These are phyloP conservation scores for Rhizoclosmatium sp. DNA, from an alignment of 192 early-diverging fungal species.

Conservation along the genomic window DNA sequence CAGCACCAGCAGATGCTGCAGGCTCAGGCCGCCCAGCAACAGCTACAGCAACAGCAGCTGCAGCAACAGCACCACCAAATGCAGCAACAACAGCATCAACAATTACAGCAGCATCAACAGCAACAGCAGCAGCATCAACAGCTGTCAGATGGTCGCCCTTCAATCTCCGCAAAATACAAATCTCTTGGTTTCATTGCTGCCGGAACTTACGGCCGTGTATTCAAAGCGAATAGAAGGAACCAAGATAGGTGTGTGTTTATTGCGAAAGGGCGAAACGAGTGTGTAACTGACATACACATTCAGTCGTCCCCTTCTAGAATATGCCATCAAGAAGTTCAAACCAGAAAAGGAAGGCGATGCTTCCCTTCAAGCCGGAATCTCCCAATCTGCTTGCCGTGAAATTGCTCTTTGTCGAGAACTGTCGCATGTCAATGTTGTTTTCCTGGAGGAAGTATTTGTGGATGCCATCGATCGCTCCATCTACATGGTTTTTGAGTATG, in stretches of 20 bases:
- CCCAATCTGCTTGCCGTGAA: conserved; percentile 93
- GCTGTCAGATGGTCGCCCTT: not conserved
- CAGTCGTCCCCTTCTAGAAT: conserved; percentile 59
- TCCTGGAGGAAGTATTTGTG: conserved; percentile 78
- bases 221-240: conserved; percentile 80
- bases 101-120: not conserved
- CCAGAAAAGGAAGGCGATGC: conserved; percentile 92
- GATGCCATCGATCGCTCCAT: conserved; percentile 86
- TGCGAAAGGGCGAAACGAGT: no score
- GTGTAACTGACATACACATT: not conserved
- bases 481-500: conserved; percentile 97
- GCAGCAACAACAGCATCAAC: conserved; percentile 1
- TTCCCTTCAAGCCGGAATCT: conserved; percentile 77
- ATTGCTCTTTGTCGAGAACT: conserved; percentile 93
- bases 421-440: conserved; percentile 86
- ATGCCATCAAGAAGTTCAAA: conserved; percentile 98
- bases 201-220: conserved; percentile 96
- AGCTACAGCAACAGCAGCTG: conserved; percentile 6
- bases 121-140: not conserved
- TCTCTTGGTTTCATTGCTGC: conserved; percentile 86
- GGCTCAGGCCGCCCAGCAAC: not conserved
- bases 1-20: not conserved
- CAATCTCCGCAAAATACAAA: conserved; percentile 38
- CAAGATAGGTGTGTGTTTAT: not conserved
- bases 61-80: not conserved